Evolutionary conservation across 441 rosid species (phyloP), one percentile per base, ranked within the genome.

Genomic region (Arabidopsis lyrata): DNA sequence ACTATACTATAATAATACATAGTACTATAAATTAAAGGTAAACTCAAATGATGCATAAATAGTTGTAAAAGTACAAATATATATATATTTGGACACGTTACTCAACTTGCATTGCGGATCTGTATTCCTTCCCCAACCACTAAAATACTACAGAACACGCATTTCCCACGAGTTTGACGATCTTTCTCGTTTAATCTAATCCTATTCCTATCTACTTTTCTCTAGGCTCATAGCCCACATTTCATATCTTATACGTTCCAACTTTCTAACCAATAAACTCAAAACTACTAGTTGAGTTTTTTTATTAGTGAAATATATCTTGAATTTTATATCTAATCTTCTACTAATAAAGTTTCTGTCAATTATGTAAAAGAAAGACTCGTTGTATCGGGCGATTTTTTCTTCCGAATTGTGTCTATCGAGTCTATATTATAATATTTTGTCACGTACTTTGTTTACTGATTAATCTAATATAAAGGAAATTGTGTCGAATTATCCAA

Each of bases 111-210:
- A 36, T 56, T 12, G 18, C 45, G 66, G 80, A 76, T 76, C 72
- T 57, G 62, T 63, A 63, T 70, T 48, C 67, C 80, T 47, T 56
- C 67, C 66, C 75, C 66, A 56, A 64, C 79, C 54, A 76, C 72
- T 22, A 1, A 1, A 22, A 22, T 22, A 22, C 22, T 70, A 63
- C 66, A 4, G 4, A 29, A 24, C 31, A 70, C 72, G 80, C 67
- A 70, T 70, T 76, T 70, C 72, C 72, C 80, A 76, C 80, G 76
- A 76, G 76, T 76, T 64, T 41, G 32, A 70, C 41, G 8, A 38
- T 36, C 24, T 65, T 76, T 56, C 20, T 8, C 70, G 14, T 55
- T 75, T 54, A 53, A 27, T 61, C 58, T 35, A 44, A 55, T 29
- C 31, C 4, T 27, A 27, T 16, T 61, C 75, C 16, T n/a, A 76